A percentile compares a stretch with the other conserved stretches of the same genome.
Evolutionary conservation across 441 rosid genomes (phyloP).

Genomic region (Eutrema salsugineum): DNA sequence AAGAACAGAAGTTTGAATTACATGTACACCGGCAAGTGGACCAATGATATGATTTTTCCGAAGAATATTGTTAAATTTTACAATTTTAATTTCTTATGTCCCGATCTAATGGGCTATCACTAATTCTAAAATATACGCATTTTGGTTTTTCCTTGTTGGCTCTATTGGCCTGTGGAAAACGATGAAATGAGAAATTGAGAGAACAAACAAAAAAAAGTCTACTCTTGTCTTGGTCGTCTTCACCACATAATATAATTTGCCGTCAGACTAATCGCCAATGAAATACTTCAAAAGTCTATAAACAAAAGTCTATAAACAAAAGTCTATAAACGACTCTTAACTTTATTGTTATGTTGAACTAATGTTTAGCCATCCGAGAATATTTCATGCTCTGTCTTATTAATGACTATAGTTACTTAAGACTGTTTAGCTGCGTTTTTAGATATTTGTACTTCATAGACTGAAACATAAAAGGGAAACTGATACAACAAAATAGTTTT

Average conservation of each 20-base stretch:
- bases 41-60: neutral
- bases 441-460: neutral
- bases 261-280: neutral
- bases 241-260: neutral
- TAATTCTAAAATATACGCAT: neutral
- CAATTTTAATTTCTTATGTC: constrained; percentile 13
- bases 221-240: neutral
- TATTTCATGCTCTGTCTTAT: neutral
- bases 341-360: neutral
- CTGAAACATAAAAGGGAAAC: neutral
- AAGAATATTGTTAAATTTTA: constrained; percentile 6
- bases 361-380: neutral
- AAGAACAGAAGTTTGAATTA: too few relatives aligned
- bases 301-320: too few relatives aligned
- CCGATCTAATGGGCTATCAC: constrained; percentile 7
- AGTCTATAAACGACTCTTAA: too few relatives aligned
- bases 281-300: too few relatives aligned
- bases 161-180: constrained; percentile 1
- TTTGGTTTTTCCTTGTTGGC: constrained; percentile 8
- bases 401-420: neutral
- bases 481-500: neutral
- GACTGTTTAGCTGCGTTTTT: neutral
- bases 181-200: neutral
- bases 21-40: constrained; percentile 20
- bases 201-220: neutral